Evolutionary conservation across 2,329 filamentous ascomycete genomes (phyloP).

Genomic region (Hypoxylon sp.): DNA sequence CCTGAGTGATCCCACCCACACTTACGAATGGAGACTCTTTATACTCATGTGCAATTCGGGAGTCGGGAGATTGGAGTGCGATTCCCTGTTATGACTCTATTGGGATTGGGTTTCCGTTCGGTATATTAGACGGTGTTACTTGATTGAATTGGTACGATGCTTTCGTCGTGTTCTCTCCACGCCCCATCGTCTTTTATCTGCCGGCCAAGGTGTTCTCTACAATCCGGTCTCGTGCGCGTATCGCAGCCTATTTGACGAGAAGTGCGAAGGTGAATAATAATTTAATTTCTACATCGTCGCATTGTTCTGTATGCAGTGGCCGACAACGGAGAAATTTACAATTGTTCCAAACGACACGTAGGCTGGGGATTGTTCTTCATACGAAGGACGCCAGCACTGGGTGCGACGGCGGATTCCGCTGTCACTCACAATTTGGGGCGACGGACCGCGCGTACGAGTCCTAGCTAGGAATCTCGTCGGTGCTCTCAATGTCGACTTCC

Average conservation of each 20-base stretch:
- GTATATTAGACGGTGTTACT: conserved; percentile 13
- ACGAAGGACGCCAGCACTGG: background rate
- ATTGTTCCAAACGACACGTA: conserved; percentile 9
- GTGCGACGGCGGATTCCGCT: conserved; percentile 14
- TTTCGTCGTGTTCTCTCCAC: conserved; percentile 1
- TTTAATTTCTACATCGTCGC: conserved; percentile 8
- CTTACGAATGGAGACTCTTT: conserved; percentile 26
- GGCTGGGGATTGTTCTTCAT: conserved; percentile 1
- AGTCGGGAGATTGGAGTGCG: conserved; percentile 27
- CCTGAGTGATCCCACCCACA: conserved; percentile 22
- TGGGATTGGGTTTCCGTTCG: background rate
- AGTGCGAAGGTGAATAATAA: conserved; percentile 8
- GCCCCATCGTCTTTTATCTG: conserved; percentile 8
- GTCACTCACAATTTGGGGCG: background rate
- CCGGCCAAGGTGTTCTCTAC: conserved; percentile 19
- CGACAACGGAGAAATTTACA: conserved; percentile 16
- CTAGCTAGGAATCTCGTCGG: conserved; percentile 24
- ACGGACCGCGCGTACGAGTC: background rate
- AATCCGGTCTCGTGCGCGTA: conserved; percentile 7
- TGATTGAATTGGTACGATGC: conserved; percentile 14
- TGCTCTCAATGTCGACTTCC: conserved; percentile 27
- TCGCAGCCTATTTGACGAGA: background rate
- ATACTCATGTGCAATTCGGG: conserved; percentile 30
- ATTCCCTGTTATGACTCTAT: background rate
- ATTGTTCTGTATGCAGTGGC: conserved; percentile 6